These are phyloP conservation scores for Mytilinidion resinicola DNA, from an alignment of 495 filamentous ascomycete species.

Conservation along the genomic window DNA sequence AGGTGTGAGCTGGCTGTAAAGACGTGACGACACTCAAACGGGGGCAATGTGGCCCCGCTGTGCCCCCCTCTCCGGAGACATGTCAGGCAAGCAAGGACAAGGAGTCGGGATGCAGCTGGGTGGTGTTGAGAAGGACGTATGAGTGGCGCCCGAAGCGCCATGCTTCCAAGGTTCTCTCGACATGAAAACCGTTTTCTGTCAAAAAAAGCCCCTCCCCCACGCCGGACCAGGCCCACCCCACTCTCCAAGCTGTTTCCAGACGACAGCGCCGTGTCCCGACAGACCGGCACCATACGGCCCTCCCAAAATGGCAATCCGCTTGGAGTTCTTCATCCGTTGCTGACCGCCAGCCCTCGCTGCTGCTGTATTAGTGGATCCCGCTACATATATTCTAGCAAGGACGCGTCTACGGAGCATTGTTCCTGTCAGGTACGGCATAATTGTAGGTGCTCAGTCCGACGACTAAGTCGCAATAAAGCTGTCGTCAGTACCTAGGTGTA, in stretches of 20 bases:
- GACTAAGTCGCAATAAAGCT: not conserved
- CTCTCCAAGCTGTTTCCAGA: not conserved
- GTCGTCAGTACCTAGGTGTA: not conserved
- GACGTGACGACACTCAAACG: not conserved
- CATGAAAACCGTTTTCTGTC: not conserved
- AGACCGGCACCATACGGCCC: not conserved
- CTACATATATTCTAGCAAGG: no score
- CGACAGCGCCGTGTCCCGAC: not conserved
- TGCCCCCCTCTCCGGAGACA: not conserved
- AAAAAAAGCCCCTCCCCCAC: not conserved
- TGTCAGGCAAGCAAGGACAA: no score
- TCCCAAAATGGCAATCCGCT: not conserved
- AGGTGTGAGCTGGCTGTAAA: not conserved
- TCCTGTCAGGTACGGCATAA: not conserved
- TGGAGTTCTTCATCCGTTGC: not conserved
- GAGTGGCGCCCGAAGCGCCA: constrained; percentile 2
- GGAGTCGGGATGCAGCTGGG: not conserved
- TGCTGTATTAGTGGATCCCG: not conserved
- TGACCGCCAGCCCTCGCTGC: not conserved
- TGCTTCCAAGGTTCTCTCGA: not conserved
- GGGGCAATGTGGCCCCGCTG: not conserved
- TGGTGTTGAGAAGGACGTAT: not conserved
- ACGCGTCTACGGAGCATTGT: not conserved
- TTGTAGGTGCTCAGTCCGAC: not conserved
- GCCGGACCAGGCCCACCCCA: not conserved